These are phyloP conservation scores for Amylocystis lapponica DNA, from an alignment of 768 basidiomycete genomes.

Conservation along the genomic window DNA sequence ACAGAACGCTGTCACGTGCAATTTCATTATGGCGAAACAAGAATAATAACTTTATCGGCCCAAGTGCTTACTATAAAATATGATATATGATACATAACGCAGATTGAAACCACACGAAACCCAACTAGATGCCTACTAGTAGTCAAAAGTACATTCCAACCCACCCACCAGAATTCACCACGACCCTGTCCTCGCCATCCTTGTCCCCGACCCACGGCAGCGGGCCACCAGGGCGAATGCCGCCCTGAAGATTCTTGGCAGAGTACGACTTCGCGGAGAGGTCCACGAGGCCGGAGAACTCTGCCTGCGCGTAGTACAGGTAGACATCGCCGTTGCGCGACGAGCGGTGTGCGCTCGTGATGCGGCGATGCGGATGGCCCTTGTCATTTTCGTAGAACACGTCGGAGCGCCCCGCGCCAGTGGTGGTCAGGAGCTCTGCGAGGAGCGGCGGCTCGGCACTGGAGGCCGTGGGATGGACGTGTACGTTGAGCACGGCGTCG, in stretches of 20 bases:
- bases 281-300: slow-evolving; percentile 43
- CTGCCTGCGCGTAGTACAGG: slow-evolving; percentile 47
- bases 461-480: slow-evolving; percentile 33
- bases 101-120: too few species aligned
- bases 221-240: slow-evolving; percentile 10
- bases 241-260: slow-evolving; percentile 16
- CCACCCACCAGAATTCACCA: slow-evolving; percentile 20
- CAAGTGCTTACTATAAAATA: too few species aligned
- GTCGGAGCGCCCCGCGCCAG: slow-evolving; percentile 50
- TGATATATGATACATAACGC: too few species aligned
- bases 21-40: too few species aligned
- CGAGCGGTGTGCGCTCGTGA: slow-evolving; percentile 43
- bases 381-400: slow-evolving; percentile 38
- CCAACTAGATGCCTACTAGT: too few species aligned
- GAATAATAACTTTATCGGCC: too few species aligned
- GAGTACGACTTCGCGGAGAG: slow-evolving; percentile 36
- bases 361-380: slow-evolving; percentile 38
- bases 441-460: slow-evolving; percentile 28
- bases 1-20: too few species aligned
- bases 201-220: slow-evolving; percentile 24
- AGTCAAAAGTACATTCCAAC: slow-evolving; percentile 27
- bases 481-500: slow-evolving; percentile 43
- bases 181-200: slow-evolving; percentile 24
- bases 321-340: slow-evolving; percentile 48
- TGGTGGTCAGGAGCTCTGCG: slow-evolving; percentile 39